Evolutionary conservation across 2,329 filamentous ascomycete genomes (phyloP), one percentile per base, ranked within the genome.

Genomic region (Ophiostoma himal-ulmi): DNA sequence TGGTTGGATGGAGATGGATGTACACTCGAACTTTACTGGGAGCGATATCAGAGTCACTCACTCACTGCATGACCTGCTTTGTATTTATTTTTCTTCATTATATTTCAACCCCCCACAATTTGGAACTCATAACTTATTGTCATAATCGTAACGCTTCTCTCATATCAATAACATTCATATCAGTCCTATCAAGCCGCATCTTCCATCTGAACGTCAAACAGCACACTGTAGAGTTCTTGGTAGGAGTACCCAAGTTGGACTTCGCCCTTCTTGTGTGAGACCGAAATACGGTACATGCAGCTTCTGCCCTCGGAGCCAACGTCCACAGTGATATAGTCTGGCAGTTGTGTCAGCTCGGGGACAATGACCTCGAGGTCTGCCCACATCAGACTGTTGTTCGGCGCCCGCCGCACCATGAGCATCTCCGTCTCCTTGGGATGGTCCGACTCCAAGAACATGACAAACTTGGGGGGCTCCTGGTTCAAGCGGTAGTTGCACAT

Each of bases 341-440:
- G 57, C 14, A 62, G 57, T 6, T 30, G 5, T 1, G 48, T 34
- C 20, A 72, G 20, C 7, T 64, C 2, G 1, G 69, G 71, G 34
- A 68, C 67, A 20, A 66, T 26, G 5, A 71, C 44, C 1, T 41
- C 60, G 7, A 72, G 66, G 41, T 72, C 71, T 1, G 68, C 26
- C 71, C 71, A 72, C 36, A 71, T 39, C 54, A 70, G n/a, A 60
- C 68, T 67, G 60, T 68, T 70, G 60, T 68, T 60, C 1, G 68
- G 68, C 8, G 57, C 57, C 20, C 71, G 68, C 20, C 68, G 71
- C 13, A 64, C 44, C 39, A 72, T 64, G 34, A 72, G 62, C 70
- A 72, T 70, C 11, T 68, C 70, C 8, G 69, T 62, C 68, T 72
- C 70, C 5, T 60, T 66, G 1, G 57, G 57, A 60, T 68, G 67